Percentiles rank a stretch among this genome's conserved stretches.
Conservation (phyloP, 495 filamentous ascomycete genomes). For the Aspergillus indologenus region DNA sequence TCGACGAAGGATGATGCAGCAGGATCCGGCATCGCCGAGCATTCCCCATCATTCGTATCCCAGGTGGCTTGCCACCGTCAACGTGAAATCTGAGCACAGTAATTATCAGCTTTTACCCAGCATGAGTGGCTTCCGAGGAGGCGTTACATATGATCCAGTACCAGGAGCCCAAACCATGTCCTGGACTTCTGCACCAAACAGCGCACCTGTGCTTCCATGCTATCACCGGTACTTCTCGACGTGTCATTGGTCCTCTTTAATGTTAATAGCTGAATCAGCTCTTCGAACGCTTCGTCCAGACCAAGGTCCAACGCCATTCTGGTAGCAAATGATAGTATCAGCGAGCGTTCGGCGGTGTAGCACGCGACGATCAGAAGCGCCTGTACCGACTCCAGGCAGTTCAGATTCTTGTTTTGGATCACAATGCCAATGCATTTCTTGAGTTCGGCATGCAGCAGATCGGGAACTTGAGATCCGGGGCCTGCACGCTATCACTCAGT, state of each 20-base stretch:
- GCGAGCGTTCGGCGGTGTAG: constrained; percentile 47
- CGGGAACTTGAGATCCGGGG: constrained; percentile 33
- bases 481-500: constrained; percentile 18
- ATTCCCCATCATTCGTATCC: constrained; percentile 38
- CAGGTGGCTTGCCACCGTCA: constrained; percentile 49
- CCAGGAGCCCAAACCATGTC: constrained; percentile 46
- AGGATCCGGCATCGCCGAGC: constrained; percentile 43
- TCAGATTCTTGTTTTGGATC: constrained; percentile 36
- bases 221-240: constrained; percentile 12
- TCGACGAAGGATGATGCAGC: constrained; percentile 40
- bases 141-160: constrained; percentile 46
- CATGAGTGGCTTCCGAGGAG: background rate
- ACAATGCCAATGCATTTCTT: constrained; percentile 46
- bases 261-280: constrained; percentile 32
- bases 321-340: constrained; percentile 46
- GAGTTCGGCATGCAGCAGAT: constrained; percentile 38
- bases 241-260: constrained; percentile 26
- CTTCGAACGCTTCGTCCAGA: constrained; percentile 41
- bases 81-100: constrained; percentile 41
- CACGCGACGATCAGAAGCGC: constrained; percentile 47
- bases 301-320: constrained; percentile 46
- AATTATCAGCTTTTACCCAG: background rate
- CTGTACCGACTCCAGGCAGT: constrained; percentile 46
- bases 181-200: constrained; percentile 38
- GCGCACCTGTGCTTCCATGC: constrained; percentile 23